Evolutionary conservation across 805 yeast genomes (phyloP).

Genomic region (Torulaspora franciscae): DNA sequence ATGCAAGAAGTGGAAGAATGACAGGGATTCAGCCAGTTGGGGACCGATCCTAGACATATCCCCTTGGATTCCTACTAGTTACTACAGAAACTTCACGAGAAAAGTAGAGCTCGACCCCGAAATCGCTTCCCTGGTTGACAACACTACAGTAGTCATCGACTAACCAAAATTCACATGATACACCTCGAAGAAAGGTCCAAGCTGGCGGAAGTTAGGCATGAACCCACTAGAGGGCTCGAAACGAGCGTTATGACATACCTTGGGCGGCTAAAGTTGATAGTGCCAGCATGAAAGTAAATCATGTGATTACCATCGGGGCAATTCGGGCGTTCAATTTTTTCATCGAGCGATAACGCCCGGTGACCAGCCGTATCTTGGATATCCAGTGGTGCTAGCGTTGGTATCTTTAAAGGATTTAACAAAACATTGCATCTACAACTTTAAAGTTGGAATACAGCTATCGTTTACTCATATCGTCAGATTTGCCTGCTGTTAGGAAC

Average conservation of each 20-base stretch:
- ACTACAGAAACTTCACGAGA: constrained; percentile 6
- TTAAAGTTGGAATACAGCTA: too few species aligned
- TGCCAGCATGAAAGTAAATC: not conserved
- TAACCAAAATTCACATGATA: not conserved
- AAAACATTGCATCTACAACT: too few species aligned
- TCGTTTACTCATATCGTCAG: not conserved
- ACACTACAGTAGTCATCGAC: constrained; percentile 6
- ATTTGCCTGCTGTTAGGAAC: not conserved
- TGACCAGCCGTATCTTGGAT: constrained; percentile 1
- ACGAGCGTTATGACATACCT: not conserved
- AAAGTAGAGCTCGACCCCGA: constrained; percentile 4
- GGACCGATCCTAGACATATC: constrained; percentile 7
- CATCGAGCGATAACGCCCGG: constrained; percentile 4
- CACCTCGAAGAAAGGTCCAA: too few species aligned
- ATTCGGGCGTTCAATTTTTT: constrained; percentile 4
- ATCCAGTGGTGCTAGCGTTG: not conserved
- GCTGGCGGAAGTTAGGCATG: too few species aligned
- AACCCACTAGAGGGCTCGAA: too few species aligned
- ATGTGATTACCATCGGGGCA: constrained; percentile 2
- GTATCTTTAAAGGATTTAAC: too few species aligned
- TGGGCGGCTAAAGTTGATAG: not conserved
- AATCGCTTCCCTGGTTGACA: constrained; percentile 3
- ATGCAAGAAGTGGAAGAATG: constrained; percentile 10
- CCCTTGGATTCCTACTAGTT: constrained; percentile 12
- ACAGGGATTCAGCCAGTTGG: not conserved